These are phyloP conservation scores for Aristolochia fimbriata DNA, from an alignment of 164 flowering plant genomes.

Conservation along the genomic window DNA sequence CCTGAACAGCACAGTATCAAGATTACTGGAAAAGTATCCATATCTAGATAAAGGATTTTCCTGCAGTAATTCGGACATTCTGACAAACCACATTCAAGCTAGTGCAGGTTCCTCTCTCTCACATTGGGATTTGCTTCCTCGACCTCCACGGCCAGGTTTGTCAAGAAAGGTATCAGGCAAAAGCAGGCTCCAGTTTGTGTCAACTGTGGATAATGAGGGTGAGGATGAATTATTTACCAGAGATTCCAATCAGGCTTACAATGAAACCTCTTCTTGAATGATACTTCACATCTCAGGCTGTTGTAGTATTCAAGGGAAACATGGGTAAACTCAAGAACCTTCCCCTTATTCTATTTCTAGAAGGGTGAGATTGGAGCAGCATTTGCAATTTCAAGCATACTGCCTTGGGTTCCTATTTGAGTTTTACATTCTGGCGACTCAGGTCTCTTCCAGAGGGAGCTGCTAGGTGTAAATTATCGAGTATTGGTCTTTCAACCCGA, in stretches of 20 bases:
- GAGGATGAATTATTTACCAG: conserved; percentile 61
- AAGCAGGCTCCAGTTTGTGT: conserved; percentile 84
- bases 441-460: not conserved
- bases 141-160: conserved; percentile 47
- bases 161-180: conserved; percentile 83
- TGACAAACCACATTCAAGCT: conserved; percentile 32
- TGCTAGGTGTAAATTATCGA: not conserved
- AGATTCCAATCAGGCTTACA: conserved; percentile 32
- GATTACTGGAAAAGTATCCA: conserved; percentile 50
- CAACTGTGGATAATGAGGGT: conserved; percentile 56
- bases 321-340: not conserved
- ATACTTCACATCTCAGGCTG: conserved; percentile 85
- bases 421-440: not conserved
- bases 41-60: conserved; percentile 38
- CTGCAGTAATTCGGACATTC: conserved; percentile 20
- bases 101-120: conserved; percentile 39
- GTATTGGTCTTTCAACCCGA: not conserved
- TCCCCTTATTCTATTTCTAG: not conserved
- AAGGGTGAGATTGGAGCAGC: not conserved
- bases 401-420: not conserved
- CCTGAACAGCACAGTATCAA: conserved; percentile 45
- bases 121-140: conserved; percentile 59
- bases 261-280: conserved; percentile 46
- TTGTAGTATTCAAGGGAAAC: conserved; percentile 25
- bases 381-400: too few species aligned